Percentiles rank a stretch among this genome's conserved stretches.
Conservation (phyloP, 306 rosid species). For the Fagus crenata region DNA sequence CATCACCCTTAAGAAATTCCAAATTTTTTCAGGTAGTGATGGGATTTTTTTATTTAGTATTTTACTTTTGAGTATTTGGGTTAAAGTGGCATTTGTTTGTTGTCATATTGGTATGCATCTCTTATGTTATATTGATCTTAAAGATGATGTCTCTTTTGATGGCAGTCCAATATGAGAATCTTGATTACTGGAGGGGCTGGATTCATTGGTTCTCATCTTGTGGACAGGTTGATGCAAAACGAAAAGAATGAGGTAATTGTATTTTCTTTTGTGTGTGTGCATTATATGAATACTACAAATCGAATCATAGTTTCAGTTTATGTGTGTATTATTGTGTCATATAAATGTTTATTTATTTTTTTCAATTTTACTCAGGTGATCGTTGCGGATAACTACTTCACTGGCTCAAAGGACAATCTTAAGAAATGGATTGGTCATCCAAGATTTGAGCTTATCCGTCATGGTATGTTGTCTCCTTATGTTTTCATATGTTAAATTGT, state of each 20-base stretch:
- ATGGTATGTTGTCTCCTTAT: constrained; percentile 54
- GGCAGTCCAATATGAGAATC: constrained; percentile 90
- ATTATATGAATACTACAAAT: neutral
- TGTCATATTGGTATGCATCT: neutral
- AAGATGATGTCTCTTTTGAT: constrained; percentile 16
- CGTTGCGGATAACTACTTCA: constrained; percentile 92
- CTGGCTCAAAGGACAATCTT: constrained; percentile 91
- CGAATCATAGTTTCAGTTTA: neutral
- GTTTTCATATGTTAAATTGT: constrained; percentile 4
- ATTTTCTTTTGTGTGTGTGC: no score
- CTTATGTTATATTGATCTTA: neutral
- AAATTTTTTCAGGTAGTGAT: constrained; percentile 57
- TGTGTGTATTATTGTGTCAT: neutral
- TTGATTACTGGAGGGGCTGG: constrained; percentile 99
- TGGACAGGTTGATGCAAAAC: constrained; percentile 91
- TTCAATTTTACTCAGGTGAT: constrained; percentile 55
- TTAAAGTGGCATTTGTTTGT: neutral
- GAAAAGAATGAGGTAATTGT: constrained; percentile 78
- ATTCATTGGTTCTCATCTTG: constrained; percentile 96
- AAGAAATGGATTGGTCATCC: constrained; percentile 95
- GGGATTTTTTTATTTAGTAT: neutral
- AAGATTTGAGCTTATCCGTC: constrained; percentile 96
- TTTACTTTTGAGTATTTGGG: neutral
- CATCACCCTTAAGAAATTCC: constrained; percentile 56
- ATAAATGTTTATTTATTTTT: neutral